Evolutionary conservation across 768 basidiomycete genomes (phyloP), one percentile per base, ranked within the genome.

Genomic region (Artomyces pyxidatus): DNA sequence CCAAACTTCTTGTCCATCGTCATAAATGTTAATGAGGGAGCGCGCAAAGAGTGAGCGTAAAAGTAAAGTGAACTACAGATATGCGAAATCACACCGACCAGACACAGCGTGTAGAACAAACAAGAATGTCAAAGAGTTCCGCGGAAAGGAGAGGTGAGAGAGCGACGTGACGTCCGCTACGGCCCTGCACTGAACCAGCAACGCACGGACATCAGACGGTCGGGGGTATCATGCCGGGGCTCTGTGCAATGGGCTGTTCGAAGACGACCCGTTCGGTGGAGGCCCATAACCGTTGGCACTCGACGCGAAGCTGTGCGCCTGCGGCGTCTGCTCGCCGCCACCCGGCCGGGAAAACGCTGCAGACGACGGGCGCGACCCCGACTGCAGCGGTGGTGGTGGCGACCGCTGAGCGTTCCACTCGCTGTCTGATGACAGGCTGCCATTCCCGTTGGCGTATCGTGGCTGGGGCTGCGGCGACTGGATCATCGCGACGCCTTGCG

Each of bases 401-500:
- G 49, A 42, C 28, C 53, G 58, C 38, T 58, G 56, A 1, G 45
- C 4, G 32, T 23, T 42, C 58, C 58, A 59, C 16, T 59, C 57
- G 12, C n/a, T 11, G 26, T 55, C 58, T n/a, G n/a, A n/a, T n/a
- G n/a, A n/a, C n/a, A n/a, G n/a, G 16, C 30, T 21, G 14, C 29
- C 14, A 16, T 45, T 41, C 17, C 27, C 46, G 25, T 63, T 64
- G 27, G 61, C 50, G 6, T 25, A 23, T 19, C 32, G 49, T 8
- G 23, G n/a, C 38, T 65, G 63, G 29, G 60, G 52, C n/a, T 70
- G 59, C 35, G 65, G 62, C 49, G 67, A 68, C 60, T 75, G 75
- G 39, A 71, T 64, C 68, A 71, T 66, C 59, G 65, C 61, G 8
- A 61, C 62, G 25, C 67, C 65, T 51, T 73, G 75, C 16, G 74